Evolutionary conservation across 2,329 filamentous ascomycete species (phyloP).

Genomic region (Akanthomyces muscarius): DNA sequence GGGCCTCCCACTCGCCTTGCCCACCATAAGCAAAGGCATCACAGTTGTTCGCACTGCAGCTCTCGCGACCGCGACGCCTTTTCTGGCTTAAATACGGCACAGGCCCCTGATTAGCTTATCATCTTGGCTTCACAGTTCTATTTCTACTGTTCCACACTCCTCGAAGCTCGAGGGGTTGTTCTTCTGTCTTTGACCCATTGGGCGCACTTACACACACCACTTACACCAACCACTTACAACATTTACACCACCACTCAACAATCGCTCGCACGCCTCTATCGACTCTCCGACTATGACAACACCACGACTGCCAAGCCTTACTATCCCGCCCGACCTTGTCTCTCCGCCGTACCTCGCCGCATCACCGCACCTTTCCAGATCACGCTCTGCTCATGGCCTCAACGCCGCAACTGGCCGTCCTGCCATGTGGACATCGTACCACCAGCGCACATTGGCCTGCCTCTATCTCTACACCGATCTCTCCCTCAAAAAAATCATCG

Average conservation of each 20-base stretch:
- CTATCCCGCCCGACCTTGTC: background rate
- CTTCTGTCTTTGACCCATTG: background rate
- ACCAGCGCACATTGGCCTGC: slow-evolving; percentile 50
- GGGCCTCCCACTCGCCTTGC: background rate
- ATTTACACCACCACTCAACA: background rate
- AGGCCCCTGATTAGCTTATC: background rate
- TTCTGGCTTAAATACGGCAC: background rate
- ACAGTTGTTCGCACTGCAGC: slow-evolving; percentile 2
- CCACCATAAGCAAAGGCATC: background rate
- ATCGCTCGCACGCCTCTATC: background rate
- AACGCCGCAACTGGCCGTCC: slow-evolving; percentile 45
- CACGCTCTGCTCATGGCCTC: slow-evolving; percentile 28
- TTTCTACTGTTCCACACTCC: background rate
- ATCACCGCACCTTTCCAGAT: background rate
- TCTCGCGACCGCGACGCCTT: background rate
- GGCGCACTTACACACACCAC: slow-evolving; percentile 8
- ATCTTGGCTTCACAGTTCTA: background rate
- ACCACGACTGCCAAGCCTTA: background rate
- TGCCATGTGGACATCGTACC: slow-evolving; percentile 51
- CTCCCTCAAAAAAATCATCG: slow-evolving; percentile 46
- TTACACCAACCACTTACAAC: background rate
- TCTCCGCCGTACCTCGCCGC: background rate
- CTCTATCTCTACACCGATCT: slow-evolving; percentile 56
- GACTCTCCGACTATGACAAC: background rate
- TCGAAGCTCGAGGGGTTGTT: background rate